Evolutionary conservation across 208 protist genomes (phyloP), one percentile per base, ranked within the genome.

Genomic region (Strigomonas oncopelti): DNA sequence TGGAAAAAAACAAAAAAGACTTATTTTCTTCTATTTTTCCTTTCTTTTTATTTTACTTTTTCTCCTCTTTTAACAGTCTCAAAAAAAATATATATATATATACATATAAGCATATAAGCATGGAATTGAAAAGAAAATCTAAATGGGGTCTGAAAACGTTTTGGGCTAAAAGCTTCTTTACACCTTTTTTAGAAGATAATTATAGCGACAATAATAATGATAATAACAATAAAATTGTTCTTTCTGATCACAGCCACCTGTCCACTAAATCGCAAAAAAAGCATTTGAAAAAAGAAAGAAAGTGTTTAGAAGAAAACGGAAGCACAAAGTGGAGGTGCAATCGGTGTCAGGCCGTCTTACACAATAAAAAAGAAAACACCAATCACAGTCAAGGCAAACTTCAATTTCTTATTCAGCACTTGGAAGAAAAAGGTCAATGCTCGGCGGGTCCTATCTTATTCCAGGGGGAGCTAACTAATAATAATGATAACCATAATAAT

Each of bases 111-210:
- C 13, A 54, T 9, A 32, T 25, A 22, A 71, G 54, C 7, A 65
- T 36, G 34, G 18, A 38, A 38, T 25, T 48, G 29, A 34, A 62
- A 28, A 27, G n/a, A 58, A 66, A 66, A 54, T 22, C 29, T 24
- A 62, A 58, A 34, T 87, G 84, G 81, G 84, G 84, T 24, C 51
- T 58, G 31, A 78, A 84, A 56, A 78, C 76, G 31, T 64, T 67
- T 25, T 92, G 81, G 83, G 78, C 83, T 0, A 81, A 80, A 63
- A 66, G 69, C 2, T 82, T 81, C 61, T 92, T 89, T 61, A 71
- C 72, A 3, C 29, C 24, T 22, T 31, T 46, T 18, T 27, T 38
- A 18, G 54, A 51, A 22, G 38, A 27, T 18, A 16, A 36, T 4
- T 11, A 42, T 9, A 29, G 54, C n/a, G 28, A 34, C 34, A 63